Evolutionary conservation across 2,329 filamentous ascomycete genomes (phyloP).

Genomic region (Clarireedia hainanense): DNA sequence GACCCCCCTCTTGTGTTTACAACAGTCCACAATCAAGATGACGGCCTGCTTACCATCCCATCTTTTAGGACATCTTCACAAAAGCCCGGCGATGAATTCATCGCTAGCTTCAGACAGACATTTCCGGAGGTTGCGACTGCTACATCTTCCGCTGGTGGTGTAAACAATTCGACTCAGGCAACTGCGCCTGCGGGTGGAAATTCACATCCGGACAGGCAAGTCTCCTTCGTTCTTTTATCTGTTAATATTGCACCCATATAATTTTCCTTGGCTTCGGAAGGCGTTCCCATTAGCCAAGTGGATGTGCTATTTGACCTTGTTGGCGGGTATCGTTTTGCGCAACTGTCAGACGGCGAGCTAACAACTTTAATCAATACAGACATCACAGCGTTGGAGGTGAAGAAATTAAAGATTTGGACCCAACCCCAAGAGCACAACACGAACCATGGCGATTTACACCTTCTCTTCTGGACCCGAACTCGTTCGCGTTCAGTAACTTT

Average conservation of each 20-base stretch:
- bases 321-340: background rate
- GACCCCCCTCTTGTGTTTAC: background rate
- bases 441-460: constrained; percentile 86
- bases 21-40: background rate
- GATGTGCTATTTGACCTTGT: no score
- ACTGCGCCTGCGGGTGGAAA: constrained; percentile 21
- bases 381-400: constrained; percentile 25
- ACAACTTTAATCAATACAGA: constrained; percentile 11
- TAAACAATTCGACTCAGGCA: constrained; percentile 28
- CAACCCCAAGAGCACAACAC: constrained; percentile 69
- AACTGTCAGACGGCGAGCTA: background rate
- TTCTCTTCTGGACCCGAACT: constrained; percentile 78
- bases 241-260: background rate
- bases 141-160: constrained; percentile 35
- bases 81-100: constrained; percentile 79
- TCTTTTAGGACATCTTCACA: constrained; percentile 54
- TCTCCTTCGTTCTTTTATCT: background rate
- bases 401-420: constrained; percentile 65
- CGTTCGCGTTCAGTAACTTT: constrained; percentile 72
- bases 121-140: constrained; percentile 66
- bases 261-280: background rate
- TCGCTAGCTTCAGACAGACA: constrained; percentile 74
- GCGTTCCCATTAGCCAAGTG: background rate
- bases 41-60: background rate
- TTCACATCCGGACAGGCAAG: constrained; percentile 24